These are phyloP conservation scores for Ophiostoma perfectum DNA, from an alignment of 2,329 filamentous ascomycete species.

Conservation along the genomic window DNA sequence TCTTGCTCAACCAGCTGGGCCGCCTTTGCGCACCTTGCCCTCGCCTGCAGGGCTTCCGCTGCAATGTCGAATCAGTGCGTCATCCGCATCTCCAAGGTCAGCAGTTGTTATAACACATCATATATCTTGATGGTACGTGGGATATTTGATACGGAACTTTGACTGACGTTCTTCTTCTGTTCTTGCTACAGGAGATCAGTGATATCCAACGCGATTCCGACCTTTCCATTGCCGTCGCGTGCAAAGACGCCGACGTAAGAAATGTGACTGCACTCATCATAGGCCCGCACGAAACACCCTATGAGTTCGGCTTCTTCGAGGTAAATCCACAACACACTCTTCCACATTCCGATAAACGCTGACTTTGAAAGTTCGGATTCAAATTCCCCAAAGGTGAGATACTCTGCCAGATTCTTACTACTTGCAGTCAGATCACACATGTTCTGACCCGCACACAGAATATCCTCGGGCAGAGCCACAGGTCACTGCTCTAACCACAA, in stretches of 20 bases:
- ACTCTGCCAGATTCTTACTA: too few species aligned
- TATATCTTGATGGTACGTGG: too few species aligned
- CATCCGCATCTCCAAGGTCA: conserved; percentile 20
- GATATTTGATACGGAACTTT: too few species aligned
- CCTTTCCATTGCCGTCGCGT: conserved; percentile 82
- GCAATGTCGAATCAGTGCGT: conserved; percentile 9
- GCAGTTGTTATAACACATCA: neutral
- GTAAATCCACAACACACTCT: conserved; percentile 42
- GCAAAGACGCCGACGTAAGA: conserved; percentile 80
- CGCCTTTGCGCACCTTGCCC: conserved; percentile 11
- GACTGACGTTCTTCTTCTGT: neutral
- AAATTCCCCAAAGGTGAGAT: conserved; percentile 66
- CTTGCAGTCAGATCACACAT: neutral
- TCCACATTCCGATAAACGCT: neutral
- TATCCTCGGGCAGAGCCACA: conserved; percentile 67
- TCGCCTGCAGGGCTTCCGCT: neutral
- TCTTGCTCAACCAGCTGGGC: neutral
- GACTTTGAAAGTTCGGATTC: conserved; percentile 58
- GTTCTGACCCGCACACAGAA: conserved; percentile 45
- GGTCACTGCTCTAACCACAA: conserved; percentile 73
- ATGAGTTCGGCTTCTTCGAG: conserved; percentile 97
- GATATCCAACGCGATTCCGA: conserved; percentile 80
- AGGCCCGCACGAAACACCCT: conserved; percentile 88
- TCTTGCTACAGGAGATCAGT: conserved; percentile 61
- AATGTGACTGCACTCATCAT: conserved; percentile 83